Evolutionary conservation across 305 asterid genomes (phyloP).

Genomic region (Fraxinus dipetala): DNA sequence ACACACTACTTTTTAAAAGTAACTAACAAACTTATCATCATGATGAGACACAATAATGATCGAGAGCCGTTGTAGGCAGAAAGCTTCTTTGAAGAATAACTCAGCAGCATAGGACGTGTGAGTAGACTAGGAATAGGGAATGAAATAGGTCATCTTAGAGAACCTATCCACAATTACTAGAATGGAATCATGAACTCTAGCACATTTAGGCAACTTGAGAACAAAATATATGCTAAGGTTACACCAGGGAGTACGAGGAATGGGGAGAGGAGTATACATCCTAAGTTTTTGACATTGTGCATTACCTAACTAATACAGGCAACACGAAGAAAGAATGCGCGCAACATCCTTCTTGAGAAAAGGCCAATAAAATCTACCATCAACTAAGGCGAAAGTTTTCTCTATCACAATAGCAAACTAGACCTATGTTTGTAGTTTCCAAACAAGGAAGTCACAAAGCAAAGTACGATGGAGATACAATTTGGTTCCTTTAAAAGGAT

Average conservation of each 20-base stretch:
- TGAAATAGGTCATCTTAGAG: neutral
- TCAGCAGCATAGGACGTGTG: neutral
- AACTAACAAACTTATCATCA: too few species aligned
- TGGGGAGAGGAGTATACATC: too few species aligned
- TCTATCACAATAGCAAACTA: neutral
- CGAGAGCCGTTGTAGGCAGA: neutral
- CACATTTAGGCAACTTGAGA: neutral
- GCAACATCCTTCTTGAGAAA: neutral
- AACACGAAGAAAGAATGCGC: neutral
- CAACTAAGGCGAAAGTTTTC: neutral
- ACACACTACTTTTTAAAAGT: neutral
- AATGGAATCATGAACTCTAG: neutral
- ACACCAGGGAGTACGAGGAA: neutral
- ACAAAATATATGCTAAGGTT: neutral
- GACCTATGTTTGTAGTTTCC: neutral
- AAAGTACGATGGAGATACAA: neutral
- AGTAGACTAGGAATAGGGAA: neutral
- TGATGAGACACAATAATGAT: neutral
- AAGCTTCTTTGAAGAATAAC: neutral
- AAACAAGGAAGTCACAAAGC: neutral
- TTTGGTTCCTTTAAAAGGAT: neutral
- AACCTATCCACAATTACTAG: neutral
- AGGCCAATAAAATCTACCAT: neutral
- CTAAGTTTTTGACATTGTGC: neutral
- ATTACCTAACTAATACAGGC: neutral